phyloP scores from a whole-genome alignment of 768 basidiomycete species.

The Boletus reticulatus region DNA sequence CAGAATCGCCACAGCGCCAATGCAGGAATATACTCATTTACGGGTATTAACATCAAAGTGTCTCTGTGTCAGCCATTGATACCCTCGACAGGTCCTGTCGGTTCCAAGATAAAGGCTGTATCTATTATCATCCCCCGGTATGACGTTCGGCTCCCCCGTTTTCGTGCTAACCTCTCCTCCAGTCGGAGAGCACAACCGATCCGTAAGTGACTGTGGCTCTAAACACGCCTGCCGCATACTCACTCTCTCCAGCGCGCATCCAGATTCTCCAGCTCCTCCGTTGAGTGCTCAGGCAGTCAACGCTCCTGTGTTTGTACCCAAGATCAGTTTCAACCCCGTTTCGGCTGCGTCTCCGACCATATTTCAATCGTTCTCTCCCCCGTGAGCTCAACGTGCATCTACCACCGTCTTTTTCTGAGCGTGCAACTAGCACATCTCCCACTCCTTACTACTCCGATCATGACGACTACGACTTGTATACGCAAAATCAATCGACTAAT shows the following conservation, averaged over 20 bases:
- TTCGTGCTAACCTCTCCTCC: conserved; percentile 13
- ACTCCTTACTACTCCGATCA: conserved; percentile 30
- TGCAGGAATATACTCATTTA: conserved; percentile 92
- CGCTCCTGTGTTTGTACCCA: conserved; percentile 84
- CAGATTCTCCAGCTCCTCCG: conserved; percentile 45
- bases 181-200: conserved; percentile 23
- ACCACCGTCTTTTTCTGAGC: conserved; percentile 5
- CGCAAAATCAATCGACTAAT: conserved; percentile 6
- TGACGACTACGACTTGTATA: conserved; percentile 40
- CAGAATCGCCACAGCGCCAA: conserved; percentile 72
- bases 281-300: conserved; percentile 69
- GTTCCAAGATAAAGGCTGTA: conserved; percentile 83
- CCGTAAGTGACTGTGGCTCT: conserved; percentile 22
- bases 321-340: conserved; percentile 46
- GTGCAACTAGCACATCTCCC: conserved; percentile 23
- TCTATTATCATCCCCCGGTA: conserved; percentile 78
- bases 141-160: conserved; percentile 4
- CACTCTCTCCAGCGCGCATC: conserved; percentile 32
- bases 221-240: not conserved
- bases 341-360: conserved; percentile 14
- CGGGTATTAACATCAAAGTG: conserved; percentile 51
- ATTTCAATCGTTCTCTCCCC: conserved; percentile 31
- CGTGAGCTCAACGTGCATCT: conserved; percentile 13
- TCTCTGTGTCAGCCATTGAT: not conserved
- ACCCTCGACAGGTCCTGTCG: conserved; percentile 64